Base-by-base conservation (phyloP, 108 stramenopile genomes). In the Cyclotella atomus region DNA sequence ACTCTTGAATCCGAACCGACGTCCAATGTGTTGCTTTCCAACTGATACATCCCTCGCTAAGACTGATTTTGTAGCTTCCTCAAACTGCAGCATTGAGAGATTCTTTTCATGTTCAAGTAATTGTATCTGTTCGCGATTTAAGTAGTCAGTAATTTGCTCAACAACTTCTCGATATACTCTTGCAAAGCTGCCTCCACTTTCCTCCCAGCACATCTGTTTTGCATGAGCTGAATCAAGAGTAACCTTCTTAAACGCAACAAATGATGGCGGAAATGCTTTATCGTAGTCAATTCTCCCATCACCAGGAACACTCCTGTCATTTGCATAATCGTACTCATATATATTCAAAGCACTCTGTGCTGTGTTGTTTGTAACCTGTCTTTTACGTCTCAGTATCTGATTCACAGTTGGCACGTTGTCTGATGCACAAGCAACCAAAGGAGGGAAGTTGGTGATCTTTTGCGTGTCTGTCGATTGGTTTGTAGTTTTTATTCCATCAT, bases 181-280 rank as follows among this genome's bases (percentile, higher is more conserved):
- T 2, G 74, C 74, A 19, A 78, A 71, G 38, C 49, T 54, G 0
- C 84, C 84, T 2, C 79, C 78, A 35, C 57, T 67, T 28, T 85
- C 82, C 54, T 85, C 84, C 84, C 84, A 83, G 52, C 82, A 83
- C 74, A 85, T 83, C 60, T 85, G 84, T 52, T 83, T 83, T 7
- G 84, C 74, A 61, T 85, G 84, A 45, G 77, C 50, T 25, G 82
- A 83, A 56, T 66, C 35, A 8, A 85, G 47, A 1, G 73, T 59
- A 2, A 83, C 46, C 30, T 59, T 59, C 71, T 83, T 80, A 70
- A 71, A 64, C 17, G 68, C 38, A 21, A 79, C 53, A 45, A 79
- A 79, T n/a, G 28, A 44, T 2, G 82, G 82, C 3, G 84, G 84
- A 19, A 85, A 85, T 1, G 82, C 68, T 24, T 80, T 80, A 45